These are phyloP conservation scores for Borealophlyctis nickersoniae DNA, from an alignment of 192 early-diverging fungal genomes.

Conservation along the genomic window DNA sequence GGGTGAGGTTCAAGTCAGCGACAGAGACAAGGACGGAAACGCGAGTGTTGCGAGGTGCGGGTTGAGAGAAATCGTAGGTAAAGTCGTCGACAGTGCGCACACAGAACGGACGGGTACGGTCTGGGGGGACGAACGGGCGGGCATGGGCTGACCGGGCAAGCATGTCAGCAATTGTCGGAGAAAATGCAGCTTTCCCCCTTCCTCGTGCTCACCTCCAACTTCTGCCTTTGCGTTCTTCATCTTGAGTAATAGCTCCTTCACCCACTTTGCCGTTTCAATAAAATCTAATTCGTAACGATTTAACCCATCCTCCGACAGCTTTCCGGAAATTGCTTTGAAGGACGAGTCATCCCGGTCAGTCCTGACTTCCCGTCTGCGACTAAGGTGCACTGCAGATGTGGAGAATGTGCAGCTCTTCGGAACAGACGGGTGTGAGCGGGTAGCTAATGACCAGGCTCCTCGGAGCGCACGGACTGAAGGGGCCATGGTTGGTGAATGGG, in stretches of 20 bases:
- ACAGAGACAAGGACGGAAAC: slow-evolving; percentile 52
- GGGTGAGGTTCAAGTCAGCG: slow-evolving; percentile 39
- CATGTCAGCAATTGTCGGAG: too few relatives aligned
- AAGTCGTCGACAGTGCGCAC: slow-evolving; percentile 6
- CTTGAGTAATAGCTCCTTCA: slow-evolving; percentile 32
- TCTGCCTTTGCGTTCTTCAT: slow-evolving; percentile 29
- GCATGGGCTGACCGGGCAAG: neutral
- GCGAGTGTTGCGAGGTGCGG: slow-evolving; percentile 46
- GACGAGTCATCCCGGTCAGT: too few relatives aligned
- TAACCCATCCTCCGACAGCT: slow-evolving; percentile 27
- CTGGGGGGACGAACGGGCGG: slow-evolving; percentile 6
- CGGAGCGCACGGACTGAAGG: too few relatives aligned
- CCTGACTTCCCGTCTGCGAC: too few relatives aligned
- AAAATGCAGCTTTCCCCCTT: slow-evolving; percentile 1
- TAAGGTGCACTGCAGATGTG: too few relatives aligned
- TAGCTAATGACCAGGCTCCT: too few relatives aligned
- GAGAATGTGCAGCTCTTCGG: too few relatives aligned
- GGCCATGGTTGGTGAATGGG: too few relatives aligned
- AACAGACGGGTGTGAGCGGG: too few relatives aligned
- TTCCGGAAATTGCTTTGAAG: slow-evolving; percentile 12
- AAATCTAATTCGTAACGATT: slow-evolving; percentile 43
- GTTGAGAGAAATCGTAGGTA: slow-evolving; percentile 31
- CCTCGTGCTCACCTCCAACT: neutral
- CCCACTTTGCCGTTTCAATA: slow-evolving; percentile 41
- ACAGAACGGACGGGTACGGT: slow-evolving; percentile 7